Percentiles rank a stretch among this genome's conserved stretches.
Evolutionary conservation across 805 yeast species (phyloP).

Genomic region (Metschnikowia sp.): DNA sequence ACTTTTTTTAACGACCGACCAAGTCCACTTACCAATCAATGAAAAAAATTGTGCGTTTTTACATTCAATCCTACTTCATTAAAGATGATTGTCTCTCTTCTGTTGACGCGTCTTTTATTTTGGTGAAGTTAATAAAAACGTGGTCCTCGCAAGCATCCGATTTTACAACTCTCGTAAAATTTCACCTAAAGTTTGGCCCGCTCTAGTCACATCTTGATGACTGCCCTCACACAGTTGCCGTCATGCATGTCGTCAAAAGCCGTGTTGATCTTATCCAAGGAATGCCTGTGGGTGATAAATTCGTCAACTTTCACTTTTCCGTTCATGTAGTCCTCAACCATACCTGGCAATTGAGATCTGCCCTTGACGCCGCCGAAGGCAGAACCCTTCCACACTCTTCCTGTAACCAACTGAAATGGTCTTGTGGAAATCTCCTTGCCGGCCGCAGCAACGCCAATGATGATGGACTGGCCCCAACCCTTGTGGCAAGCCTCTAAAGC

Average conservation of each 20-base stretch:
- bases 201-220: constrained; percentile 46
- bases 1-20: too few species aligned
- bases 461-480: constrained; percentile 96
- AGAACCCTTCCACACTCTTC: constrained; percentile 98
- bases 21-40: too few species aligned
- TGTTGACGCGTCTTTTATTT: too few species aligned
- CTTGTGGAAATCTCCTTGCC: constrained; percentile 95
- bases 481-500: constrained; percentile 97
- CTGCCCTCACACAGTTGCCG: constrained; percentile 94
- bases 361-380: constrained; percentile 99
- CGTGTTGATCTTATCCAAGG: constrained; percentile 70
- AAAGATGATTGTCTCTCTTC: too few species aligned
- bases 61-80: too few species aligned
- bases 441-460: constrained; percentile 98
- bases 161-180: not conserved
- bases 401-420: constrained; percentile 98
- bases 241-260: constrained; percentile 95
- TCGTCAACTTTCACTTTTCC: constrained; percentile 89
- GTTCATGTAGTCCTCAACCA: constrained; percentile 78
- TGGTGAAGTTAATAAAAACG: not conserved
- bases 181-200: constrained; percentile 9
- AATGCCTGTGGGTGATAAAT: constrained; percentile 87
- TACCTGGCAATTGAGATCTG: constrained; percentile 87
- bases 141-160: not conserved
- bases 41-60: too few species aligned